Conservation (phyloP, 192 early-diverging fungal genomes). For the Umbelopsis isabellina region DNA sequence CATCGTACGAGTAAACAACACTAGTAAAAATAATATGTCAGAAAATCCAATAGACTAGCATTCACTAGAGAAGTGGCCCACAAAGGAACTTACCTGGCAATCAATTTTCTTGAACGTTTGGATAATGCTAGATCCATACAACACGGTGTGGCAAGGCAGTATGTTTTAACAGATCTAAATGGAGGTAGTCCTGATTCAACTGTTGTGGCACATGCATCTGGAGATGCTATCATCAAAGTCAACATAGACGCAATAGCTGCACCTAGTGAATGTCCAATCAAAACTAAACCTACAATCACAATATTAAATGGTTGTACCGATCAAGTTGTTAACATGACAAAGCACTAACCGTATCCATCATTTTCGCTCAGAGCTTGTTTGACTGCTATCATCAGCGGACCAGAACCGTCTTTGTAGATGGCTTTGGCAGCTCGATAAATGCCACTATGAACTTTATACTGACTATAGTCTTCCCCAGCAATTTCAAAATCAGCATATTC, state of each 20-base stretch:
- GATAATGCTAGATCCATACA: constrained; percentile 49
- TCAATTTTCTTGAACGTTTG: constrained; percentile 37
- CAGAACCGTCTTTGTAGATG: constrained; percentile 44
- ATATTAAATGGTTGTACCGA: neutral
- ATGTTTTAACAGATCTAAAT: constrained; percentile 46
- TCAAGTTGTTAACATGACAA: neutral
- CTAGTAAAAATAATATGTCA: constrained; percentile 41
- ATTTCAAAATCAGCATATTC: constrained; percentile 49
- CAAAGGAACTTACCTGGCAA: constrained; percentile 43
- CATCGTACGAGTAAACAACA: constrained; percentile 33
- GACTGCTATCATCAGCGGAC: constrained; percentile 45
- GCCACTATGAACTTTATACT: constrained; percentile 51
- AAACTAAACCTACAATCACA: constrained; percentile 22
- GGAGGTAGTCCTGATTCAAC: constrained; percentile 41
- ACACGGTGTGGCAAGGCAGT: constrained; percentile 49
- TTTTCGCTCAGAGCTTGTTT: constrained; percentile 45
- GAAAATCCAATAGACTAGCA: constrained; percentile 25
- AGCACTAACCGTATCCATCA: constrained; percentile 37
- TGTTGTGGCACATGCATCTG: constrained; percentile 46
- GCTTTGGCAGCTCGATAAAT: constrained; percentile 46
- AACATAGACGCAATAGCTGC: constrained; percentile 54
- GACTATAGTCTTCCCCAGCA: constrained; percentile 30
- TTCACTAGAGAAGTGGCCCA: constrained; percentile 15
- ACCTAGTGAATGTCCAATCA: constrained; percentile 56
- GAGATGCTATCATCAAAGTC: constrained; percentile 46